Conservation (phyloP, 2,329 filamentous ascomycete genomes). For the Acrocalymma vagum region DNA sequence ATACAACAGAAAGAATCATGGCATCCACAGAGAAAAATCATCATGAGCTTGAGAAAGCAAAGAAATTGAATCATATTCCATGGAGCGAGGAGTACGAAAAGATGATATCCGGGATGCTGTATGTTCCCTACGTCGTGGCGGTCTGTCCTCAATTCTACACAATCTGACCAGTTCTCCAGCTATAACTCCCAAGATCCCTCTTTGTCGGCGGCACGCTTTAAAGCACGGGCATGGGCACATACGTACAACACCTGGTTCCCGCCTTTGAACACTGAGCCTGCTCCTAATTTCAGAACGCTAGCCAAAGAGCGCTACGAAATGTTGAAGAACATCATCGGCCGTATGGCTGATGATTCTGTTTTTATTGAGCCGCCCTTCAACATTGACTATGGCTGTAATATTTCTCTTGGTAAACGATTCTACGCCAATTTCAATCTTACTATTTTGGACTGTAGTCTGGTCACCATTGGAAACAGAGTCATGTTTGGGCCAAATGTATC, state of each 20-base stretch:
- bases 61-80: slow-evolving; percentile 60
- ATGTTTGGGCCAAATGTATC: slow-evolving; percentile 63
- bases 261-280: slow-evolving; percentile 16
- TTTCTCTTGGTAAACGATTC: slow-evolving; percentile 68
- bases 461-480: slow-evolving; percentile 61
- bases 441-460: slow-evolving; percentile 61
- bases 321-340: slow-evolving; percentile 41
- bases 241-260: slow-evolving; percentile 64
- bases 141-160: not conserved
- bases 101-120: slow-evolving; percentile 72
- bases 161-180: slow-evolving; percentile 35
- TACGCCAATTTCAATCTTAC: slow-evolving; percentile 69
- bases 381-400: slow-evolving; percentile 73
- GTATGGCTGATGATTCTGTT: slow-evolving; percentile 44
- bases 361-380: slow-evolving; percentile 68
- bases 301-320: slow-evolving; percentile 30
- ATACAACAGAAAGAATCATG: slow-evolving; percentile 30
- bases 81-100: slow-evolving; percentile 70
- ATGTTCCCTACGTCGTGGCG: too few relatives aligned
- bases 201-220: slow-evolving; percentile 61
- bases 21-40: slow-evolving; percentile 53
- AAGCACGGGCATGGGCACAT: slow-evolving; percentile 63
- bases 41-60: slow-evolving; percentile 56
- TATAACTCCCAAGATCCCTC: slow-evolving; percentile 62
- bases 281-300: slow-evolving; percentile 32